Conservation (phyloP, 306 rosid genomes). For the Hippophae rhamnoides region DNA sequence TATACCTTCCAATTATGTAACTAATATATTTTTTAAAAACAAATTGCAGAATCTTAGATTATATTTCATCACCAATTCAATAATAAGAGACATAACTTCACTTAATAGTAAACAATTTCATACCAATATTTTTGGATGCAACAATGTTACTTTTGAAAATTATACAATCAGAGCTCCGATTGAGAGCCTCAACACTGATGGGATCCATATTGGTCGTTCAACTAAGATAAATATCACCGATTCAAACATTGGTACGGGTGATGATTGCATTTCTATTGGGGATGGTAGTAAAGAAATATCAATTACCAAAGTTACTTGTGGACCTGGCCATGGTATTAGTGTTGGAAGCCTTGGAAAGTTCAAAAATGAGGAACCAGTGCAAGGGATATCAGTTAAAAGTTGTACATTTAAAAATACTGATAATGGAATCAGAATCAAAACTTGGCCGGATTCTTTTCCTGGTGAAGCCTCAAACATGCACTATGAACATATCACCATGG, state of each 20-base stretch:
- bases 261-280: constrained; percentile 44
- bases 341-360: constrained; percentile 36
- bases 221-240: constrained; percentile 17
- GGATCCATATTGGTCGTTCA: constrained; percentile 39
- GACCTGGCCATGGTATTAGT: constrained; percentile 46
- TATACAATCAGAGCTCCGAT: constrained; percentile 24
- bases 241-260: constrained; percentile 25
- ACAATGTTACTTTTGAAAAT: constrained; percentile 21
- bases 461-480: constrained; percentile 15
- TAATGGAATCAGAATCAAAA: constrained; percentile 21
- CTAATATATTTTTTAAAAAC: constrained; percentile 7
- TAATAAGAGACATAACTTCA: constrained; percentile 20
- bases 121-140: constrained; percentile 24
- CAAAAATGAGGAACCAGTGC: constrained; percentile 6
- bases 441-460: constrained; percentile 6
- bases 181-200: constrained; percentile 37
- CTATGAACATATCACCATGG: constrained; percentile 11
- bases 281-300: constrained; percentile 28
- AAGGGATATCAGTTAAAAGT: constrained; percentile 3
- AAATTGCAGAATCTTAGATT: constrained; percentile 45
- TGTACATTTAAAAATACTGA: constrained; percentile 12
- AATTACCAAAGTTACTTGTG: constrained; percentile 20
- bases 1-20: too few species aligned
- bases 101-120: constrained; percentile 34
- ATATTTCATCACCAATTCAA: constrained; percentile 14